Percentiles rank a stretch among this genome's conserved stretches.
Evolutionary conservation across 129 eudicot species (phyloP).

Genomic region (Pseudognaphalium luteoalbum): DNA sequence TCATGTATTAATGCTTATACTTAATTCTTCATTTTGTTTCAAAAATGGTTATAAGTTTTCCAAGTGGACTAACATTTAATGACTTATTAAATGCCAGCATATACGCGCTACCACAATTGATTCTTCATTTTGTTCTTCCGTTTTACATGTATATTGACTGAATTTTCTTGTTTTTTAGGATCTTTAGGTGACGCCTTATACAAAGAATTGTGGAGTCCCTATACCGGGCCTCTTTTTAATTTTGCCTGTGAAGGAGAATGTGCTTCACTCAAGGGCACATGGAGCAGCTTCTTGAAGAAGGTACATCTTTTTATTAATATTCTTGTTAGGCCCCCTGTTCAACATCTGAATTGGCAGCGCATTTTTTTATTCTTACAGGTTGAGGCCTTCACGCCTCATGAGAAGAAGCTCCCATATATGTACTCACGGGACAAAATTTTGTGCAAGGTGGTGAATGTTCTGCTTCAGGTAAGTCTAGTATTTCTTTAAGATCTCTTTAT

Average conservation of each 20-base stretch:
- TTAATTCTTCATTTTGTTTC: too few relatives aligned
- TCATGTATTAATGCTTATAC: not conserved
- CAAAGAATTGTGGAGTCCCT: not conserved
- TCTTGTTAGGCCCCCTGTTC: not conserved
- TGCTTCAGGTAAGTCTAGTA: not conserved
- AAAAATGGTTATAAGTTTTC: not conserved
- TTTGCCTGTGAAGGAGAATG: constrained; percentile 92
- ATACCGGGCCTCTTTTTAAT: constrained; percentile 82
- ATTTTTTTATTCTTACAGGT: constrained; percentile 32
- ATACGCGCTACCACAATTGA: not conserved
- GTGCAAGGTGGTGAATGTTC: constrained; percentile 14
- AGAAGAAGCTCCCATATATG: not conserved
- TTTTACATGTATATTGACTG: not conserved
- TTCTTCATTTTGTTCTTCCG: not conserved
- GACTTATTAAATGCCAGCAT: not conserved
- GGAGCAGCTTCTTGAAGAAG: constrained; percentile 53
- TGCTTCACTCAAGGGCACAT: constrained; percentile 86
- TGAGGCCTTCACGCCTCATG: not conserved
- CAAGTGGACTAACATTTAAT: not conserved
- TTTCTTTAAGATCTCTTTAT: not conserved
- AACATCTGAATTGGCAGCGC: constrained; percentile 3
- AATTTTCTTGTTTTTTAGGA: constrained; percentile 31
- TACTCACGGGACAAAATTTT: not conserved
- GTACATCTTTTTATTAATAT: constrained; percentile 10
- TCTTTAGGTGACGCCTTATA: constrained; percentile 51